Conservation (phyloP, 192 early-diverging fungal species). For the Coemansia sp. region DNA sequence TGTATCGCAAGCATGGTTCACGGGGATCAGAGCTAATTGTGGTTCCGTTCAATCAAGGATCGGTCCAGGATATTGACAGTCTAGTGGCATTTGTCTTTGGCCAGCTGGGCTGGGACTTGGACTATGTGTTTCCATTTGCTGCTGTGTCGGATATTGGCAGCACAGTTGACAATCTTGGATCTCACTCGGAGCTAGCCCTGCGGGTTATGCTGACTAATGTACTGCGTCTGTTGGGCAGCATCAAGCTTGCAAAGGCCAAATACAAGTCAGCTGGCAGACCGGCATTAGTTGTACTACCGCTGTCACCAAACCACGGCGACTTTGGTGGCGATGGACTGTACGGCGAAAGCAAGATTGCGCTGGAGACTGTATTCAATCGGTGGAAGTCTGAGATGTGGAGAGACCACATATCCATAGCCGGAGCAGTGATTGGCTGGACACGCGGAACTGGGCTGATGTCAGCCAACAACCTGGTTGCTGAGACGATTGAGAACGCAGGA, state of each 20-base stretch:
- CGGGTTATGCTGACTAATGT: constrained; percentile 92
- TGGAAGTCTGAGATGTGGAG: constrained; percentile 90
- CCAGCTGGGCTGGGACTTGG: constrained; percentile 81
- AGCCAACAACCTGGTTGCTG: constrained; percentile 78
- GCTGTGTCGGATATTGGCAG: constrained; percentile 84
- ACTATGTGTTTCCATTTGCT: constrained; percentile 91
- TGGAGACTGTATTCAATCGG: constrained; percentile 86
- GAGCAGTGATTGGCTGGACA: constrained; percentile 94
- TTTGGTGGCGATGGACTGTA: constrained; percentile 94
- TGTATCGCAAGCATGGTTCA: constrained; percentile 84
- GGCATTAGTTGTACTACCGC: constrained; percentile 77
- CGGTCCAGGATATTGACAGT: constrained; percentile 72
- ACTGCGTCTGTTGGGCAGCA: constrained; percentile 75
- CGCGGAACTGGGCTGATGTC: constrained; percentile 93
- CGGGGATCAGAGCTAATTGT: constrained; percentile 81
- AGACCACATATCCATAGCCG: constrained; percentile 78
- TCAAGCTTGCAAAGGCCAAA: constrained; percentile 79
- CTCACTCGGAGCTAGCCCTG: constrained; percentile 84
- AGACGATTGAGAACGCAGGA: constrained; percentile 78
- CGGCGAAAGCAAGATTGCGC: constrained; percentile 85
- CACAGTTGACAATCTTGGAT: constrained; percentile 77
- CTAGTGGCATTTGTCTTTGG: constrained; percentile 82
- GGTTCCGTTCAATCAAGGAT: constrained; percentile 95
- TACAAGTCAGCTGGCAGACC: constrained; percentile 72
- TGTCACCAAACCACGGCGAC: constrained; percentile 94